phyloP scores from a whole-genome alignment of 2,329 filamentous ascomycete genomes.

The Aspergillus jensenii region DNA sequence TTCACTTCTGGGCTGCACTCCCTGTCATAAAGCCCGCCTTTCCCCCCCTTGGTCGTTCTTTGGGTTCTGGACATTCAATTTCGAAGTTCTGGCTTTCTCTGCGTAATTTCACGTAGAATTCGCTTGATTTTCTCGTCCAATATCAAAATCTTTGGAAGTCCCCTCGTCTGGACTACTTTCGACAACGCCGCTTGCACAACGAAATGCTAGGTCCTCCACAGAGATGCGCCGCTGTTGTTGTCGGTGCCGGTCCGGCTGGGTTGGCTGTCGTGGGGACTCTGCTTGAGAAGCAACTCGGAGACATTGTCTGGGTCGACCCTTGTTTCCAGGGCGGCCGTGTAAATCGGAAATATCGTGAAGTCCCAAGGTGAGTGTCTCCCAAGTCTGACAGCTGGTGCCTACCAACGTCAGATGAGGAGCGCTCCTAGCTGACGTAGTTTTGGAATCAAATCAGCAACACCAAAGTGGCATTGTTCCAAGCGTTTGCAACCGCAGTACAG shows the following conservation, averaged over 20 bases:
- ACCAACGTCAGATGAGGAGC: conserved; percentile 9
- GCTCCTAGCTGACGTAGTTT: conserved; percentile 15
- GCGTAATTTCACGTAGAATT: conserved; percentile 7
- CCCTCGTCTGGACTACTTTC: not conserved
- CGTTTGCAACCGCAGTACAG: conserved; percentile 55
- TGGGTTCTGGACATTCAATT: not conserved
- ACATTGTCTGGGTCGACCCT: conserved; percentile 61
- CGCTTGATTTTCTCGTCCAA: not conserved
- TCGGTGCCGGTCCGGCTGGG: conserved; percentile 60
- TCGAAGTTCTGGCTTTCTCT: conserved; percentile 2
- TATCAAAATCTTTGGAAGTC: not conserved
- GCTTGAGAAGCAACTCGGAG: conserved; percentile 53
- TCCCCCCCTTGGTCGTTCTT: not conserved
- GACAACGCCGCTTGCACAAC: not conserved
- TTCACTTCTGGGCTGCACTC: not conserved
- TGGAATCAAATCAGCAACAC: conserved; percentile 52
- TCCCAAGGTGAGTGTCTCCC: conserved; percentile 48
- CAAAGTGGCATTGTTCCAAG: conserved; percentile 59
- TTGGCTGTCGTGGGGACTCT: conserved; percentile 63
- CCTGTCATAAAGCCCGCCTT: conserved; percentile 2
- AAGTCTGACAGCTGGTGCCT: not conserved
- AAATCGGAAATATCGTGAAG: conserved; percentile 58
- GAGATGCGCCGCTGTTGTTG: conserved; percentile 56
- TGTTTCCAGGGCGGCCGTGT: conserved; percentile 55
- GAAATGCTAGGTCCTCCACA: conserved; percentile 26